Evolutionary conservation across 2,329 filamentous ascomycete species (phyloP), one percentile per base, ranked within the genome.

Genomic region (Fusarium mangiferae): DNA sequence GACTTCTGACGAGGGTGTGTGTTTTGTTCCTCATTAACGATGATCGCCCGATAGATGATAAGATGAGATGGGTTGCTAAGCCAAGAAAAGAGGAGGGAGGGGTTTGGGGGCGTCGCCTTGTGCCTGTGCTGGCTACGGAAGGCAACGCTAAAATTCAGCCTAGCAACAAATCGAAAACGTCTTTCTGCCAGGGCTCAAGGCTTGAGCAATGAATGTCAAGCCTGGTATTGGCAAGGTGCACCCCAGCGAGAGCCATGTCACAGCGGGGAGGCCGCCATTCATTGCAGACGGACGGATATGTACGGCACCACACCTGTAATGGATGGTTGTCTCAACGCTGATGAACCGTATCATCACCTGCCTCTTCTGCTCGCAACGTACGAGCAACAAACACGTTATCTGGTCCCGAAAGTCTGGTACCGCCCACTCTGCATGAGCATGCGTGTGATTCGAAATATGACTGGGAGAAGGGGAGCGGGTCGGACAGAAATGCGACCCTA

Each of bases 371-470:
- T 61, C 60, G 36, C 41, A 77, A 76, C 73, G 64, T 78, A 78
- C 75, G 72, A 77, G 73, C 68, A 69, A 59, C 67, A 70, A 60
- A 69, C 48, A 62, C 61, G 48, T 57, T 72, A 46, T 71, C 72
- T 74, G 75, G 76, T 74, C 75, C 80, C 80, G 75, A 76, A 61
- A 74, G 70, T 77, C 68, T 76, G 80, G 80, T 79, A 79, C 76
- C 78, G 78, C 78, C 66, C 75, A 73, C 62, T 75, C 63, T 80
- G 77, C 78, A 79, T 79, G 65, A 77, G 55, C 59, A 74, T 69
- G 66, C 35, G 58, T 69, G 66, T 69, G 65, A 63, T 62, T 62
- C 48, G 61, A 71, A 55, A 74, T 70, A 59, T 66, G 72, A 67
- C 69, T 75, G 59, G 55, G 36, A 64, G 65, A 73, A 55, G 44